Percentiles rank a stretch among this genome's conserved stretches.
Conservation (phyloP, 108 stramenopile species). For the Discostella pseudostelligera region DNA sequence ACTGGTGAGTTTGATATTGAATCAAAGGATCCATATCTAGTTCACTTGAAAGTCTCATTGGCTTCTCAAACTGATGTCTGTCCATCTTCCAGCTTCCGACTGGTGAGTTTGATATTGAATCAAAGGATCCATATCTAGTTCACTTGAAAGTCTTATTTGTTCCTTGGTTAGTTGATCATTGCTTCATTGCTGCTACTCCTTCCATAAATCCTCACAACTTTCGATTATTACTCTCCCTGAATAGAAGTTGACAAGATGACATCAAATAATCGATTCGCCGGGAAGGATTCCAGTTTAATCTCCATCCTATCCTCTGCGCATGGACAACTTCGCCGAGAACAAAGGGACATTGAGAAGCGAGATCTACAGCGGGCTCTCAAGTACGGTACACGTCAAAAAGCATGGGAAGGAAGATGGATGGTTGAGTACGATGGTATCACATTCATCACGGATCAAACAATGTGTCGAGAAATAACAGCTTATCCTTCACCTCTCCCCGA, state of each 20-base stretch:
- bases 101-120: too few relatives aligned
- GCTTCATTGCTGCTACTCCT: too few relatives aligned
- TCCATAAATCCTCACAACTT: background rate
- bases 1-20: too few relatives aligned
- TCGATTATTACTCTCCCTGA: background rate
- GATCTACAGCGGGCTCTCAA: conserved; percentile 33
- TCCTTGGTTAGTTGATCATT: background rate
- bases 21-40: too few relatives aligned
- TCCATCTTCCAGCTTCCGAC: background rate
- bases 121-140: too few relatives aligned
- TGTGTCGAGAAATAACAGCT: conserved; percentile 34
- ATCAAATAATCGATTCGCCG: background rate
- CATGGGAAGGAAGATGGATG: conserved; percentile 25
- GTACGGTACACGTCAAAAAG: conserved; percentile 13
- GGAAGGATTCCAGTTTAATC: conserved; percentile 52
- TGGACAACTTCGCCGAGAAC: conserved; percentile 33
- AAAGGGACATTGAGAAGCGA: conserved; percentile 38
- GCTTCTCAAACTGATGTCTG: too few relatives aligned
- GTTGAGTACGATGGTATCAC: conserved; percentile 39
- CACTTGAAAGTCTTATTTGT: background rate
- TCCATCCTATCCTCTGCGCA: conserved; percentile 39
- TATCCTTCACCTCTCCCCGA: conserved; percentile 35
- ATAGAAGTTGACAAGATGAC: background rate
- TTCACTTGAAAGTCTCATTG: too few relatives aligned
- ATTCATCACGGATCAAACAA: conserved; percentile 28